Percentiles rank a stretch among this genome's conserved stretches.
These are phyloP conservation scores for Ophiocordyceps sinensis DNA, from an alignment of 2,329 filamentous ascomycete species.

Conservation along the genomic window DNA sequence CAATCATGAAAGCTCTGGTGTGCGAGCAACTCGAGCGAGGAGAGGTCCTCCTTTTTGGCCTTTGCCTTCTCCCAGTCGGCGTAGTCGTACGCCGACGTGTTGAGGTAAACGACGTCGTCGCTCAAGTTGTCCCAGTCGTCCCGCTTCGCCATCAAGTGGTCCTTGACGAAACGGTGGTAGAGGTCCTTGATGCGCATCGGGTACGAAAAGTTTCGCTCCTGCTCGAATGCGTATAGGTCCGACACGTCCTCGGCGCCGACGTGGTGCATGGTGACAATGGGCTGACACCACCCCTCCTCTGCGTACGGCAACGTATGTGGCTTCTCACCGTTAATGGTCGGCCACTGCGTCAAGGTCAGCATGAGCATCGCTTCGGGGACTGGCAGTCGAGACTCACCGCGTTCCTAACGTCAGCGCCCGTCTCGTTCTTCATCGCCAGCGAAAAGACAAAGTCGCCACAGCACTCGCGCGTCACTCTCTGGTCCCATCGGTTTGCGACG, in stretches of 20 bases:
- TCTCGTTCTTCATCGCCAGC: conserved; percentile 27
- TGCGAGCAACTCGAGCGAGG: conserved; percentile 23
- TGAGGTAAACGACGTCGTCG: conserved; percentile 28
- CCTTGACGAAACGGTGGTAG: conserved; percentile 29
- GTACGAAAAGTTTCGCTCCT: conserved; percentile 16
- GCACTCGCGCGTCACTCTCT: conserved; percentile 23
- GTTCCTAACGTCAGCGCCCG: conserved; percentile 24
- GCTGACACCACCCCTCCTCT: conserved; percentile 37
- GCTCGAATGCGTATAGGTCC: conserved; percentile 36
- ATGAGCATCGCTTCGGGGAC: no score
- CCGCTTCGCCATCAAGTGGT: conserved; percentile 21
- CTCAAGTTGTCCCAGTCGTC: conserved; percentile 39
- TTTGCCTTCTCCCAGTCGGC: conserved; percentile 16
- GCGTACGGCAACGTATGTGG: conserved; percentile 33
- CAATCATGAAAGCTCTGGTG: conserved; percentile 28
- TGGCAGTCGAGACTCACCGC: conserved; percentile 18
- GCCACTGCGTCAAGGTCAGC: conserved; percentile 21
- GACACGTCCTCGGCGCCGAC: conserved; percentile 34
- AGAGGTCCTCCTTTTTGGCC: conserved; percentile 18
- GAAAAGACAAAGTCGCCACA: conserved; percentile 39
- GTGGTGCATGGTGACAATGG: conserved; percentile 42
- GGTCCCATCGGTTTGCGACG: conserved; percentile 32
- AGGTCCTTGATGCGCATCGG: conserved; percentile 31
- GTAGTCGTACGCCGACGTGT: conserved; percentile 14
- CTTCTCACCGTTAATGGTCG: conserved; percentile 41